Base-by-base conservation (phyloP, 768 basidiomycete species). In the Asterophora lycoperdoides region DNA sequence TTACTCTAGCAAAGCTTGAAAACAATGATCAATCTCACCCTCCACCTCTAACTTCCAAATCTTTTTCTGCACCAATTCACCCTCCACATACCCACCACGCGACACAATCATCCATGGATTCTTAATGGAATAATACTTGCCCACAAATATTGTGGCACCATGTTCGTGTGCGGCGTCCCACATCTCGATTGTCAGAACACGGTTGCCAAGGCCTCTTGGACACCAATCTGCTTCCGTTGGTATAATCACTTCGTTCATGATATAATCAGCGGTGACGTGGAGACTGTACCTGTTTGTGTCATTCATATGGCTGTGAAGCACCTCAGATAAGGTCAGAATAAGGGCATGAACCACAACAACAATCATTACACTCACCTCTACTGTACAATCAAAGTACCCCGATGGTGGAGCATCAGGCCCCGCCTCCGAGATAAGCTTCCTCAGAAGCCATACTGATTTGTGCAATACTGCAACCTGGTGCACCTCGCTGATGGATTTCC, bases 181-280 rank as follows among this genome's bases (percentile, higher is more conserved):
- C 66, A 80, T 76, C 54, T 77, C 76, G 26, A 84, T 70, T 40
- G 68, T 75, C n/a, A 86, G 57, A 14, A 80, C 70, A 19, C 58
- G 61, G 11, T 74, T 66, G 3, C 64, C 64, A 29, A 86, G 63
- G 19, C 64, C 66, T 5, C 67, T 58, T 8, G 76, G 69, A 59
- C 78, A 82, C 76, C 76, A 81, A 37, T 63, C 44, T 6, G 68
- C 66, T 45, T 70, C 64, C n/a, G 70, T 53, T 13, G 67, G 57
- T 3, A 46, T 48, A 36, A 71, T 56, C 6, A 54, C 50, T 4
- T 64, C 41, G 46, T 78, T 80, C 35, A 52, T 55, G 5, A 83
- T 83, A 57, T 84, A 86, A 55, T 87, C 85, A 1, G 85, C n/a
- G n/a, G n/a, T 86, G 43, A 84, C 81, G 60, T 78, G 84, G 10